Evolutionary conservation across 768 basidiomycete species (phyloP), one percentile per base, ranked within the genome.

Genomic region (Suillus decipiens): DNA sequence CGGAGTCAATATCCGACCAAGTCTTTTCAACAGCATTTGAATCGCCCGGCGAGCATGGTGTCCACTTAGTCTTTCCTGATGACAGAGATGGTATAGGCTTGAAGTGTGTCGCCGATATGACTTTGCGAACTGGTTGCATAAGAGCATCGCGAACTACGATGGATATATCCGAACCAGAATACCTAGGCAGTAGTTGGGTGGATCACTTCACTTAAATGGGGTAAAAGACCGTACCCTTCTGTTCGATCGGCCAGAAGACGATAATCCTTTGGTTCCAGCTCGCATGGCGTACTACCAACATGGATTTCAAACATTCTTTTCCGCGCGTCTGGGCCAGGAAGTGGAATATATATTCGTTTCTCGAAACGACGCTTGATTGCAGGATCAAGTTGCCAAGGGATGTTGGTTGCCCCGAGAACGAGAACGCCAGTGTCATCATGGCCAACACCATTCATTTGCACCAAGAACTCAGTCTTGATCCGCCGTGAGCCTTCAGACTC

Each of bases 401-500:
- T 97, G 68, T 99, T 99, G 5, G 97, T 99, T 10, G 97, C 97
- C 36, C 96, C 97, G 24, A 99, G 84, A 10, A 99, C 95, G 22
- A 99, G 84, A 0, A 99, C 93, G 10, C 97, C 97, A 0, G 92
- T 92, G 75, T 97, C 96, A 64, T 99, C 97, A 71, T 98, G 94
- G 0, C 97, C 97, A 2, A 99, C 96, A 45, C 97, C 97, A 66
- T 99, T 94, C 95, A 99, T 99, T 73, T 98, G 94, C n/a, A 95
- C 93, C 56, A 95, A 79, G 67, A 95, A 96, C 76, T 98, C 96
- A 0, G 96, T 98, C 83, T 98, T 99, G 74, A 99, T 98, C 41
- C 96, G 85, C 67, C 96, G 80, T n/a, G 93, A 93, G 5, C 96
- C 97, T 73, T 99, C 97, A 0, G 93, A 95, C 75, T 99, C 96